Evolutionary conservation across 192 early-diverging fungal species (phyloP).

Genomic region (Pilobolus umbonatus): DNA sequence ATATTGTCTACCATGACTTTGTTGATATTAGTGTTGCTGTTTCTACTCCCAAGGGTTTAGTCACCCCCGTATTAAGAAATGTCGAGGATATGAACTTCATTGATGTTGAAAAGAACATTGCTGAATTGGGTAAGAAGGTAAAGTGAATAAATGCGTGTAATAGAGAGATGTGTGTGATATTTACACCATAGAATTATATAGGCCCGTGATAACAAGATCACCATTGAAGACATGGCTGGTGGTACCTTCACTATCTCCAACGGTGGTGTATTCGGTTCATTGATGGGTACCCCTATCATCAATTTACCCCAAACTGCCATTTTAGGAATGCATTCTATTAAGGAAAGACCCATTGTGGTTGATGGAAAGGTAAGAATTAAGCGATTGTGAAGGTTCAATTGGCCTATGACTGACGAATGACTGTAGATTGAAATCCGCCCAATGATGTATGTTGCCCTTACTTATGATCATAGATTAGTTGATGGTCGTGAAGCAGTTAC

Average conservation of each 20-base stretch:
- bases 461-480: slow-evolving; percentile 98
- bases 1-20: slow-evolving; percentile 91
- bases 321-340: slow-evolving; percentile 97
- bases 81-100: slow-evolving; percentile 82
- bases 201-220: slow-evolving; percentile 93
- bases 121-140: slow-evolving; percentile 80
- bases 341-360: slow-evolving; percentile 93
- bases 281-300: slow-evolving; percentile 97
- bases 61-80: slow-evolving; percentile 95
- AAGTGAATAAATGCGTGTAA: background rate
- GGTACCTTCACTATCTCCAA: slow-evolving; percentile 99
- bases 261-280: slow-evolving; percentile 97
- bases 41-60: slow-evolving; percentile 97
- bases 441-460: slow-evolving; percentile 98
- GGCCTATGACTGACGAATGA: background rate
- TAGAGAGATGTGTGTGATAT: background rate
- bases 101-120: slow-evolving; percentile 88
- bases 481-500: slow-evolving; percentile 99
- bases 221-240: slow-evolving; percentile 96
- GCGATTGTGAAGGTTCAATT: background rate
- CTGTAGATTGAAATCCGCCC: slow-evolving; percentile 71
- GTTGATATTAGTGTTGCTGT: slow-evolving; percentile 96
- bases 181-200: slow-evolving; percentile 24
- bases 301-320: slow-evolving; percentile 97
- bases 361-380: slow-evolving; percentile 57